Evolutionary conservation across 441 rosid species (phyloP).

Genomic region (Dalechampia spathulata): DNA sequence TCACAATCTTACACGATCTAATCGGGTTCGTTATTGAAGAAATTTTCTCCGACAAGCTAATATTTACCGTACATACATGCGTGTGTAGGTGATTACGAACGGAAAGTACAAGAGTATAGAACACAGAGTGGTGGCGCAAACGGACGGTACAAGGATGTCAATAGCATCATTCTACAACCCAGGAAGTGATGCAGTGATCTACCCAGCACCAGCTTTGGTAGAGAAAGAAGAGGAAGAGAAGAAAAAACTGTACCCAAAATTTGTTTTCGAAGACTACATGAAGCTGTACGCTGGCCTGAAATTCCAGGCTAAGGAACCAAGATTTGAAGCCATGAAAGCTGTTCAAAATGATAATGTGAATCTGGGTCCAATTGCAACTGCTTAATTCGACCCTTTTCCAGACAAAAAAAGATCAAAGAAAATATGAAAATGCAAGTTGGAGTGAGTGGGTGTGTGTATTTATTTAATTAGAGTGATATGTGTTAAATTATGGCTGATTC

Average conservation of each 20-base stretch:
- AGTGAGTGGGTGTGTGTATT: too few relatives aligned
- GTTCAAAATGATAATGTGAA: conserved; percentile 22
- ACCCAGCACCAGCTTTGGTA: conserved; percentile 66
- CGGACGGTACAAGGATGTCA: conserved; percentile 78
- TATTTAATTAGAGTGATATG: too few relatives aligned
- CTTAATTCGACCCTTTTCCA: too few relatives aligned
- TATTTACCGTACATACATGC: too few relatives aligned
- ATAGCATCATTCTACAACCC: conserved; percentile 95
- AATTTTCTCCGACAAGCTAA: too few relatives aligned
- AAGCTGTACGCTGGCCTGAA: conserved; percentile 64
- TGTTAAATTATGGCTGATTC: not conserved
- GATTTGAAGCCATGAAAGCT: conserved; percentile 84
- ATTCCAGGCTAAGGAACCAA: conserved; percentile 84
- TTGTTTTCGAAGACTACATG: conserved; percentile 91
- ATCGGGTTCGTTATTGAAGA: too few relatives aligned
- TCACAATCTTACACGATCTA: too few relatives aligned
- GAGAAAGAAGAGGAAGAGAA: too few relatives aligned
- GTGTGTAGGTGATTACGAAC: conserved; percentile 65
- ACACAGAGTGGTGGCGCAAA: conserved; percentile 75
- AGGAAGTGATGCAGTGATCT: conserved; percentile 72
- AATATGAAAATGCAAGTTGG: too few relatives aligned
- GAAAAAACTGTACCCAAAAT: conserved; percentile 52
- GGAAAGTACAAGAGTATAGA: conserved; percentile 87
- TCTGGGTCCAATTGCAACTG: conserved; percentile 43
- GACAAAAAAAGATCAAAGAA: too few relatives aligned